Conservation (phyloP, 805 yeast species). For the Candida takata region DNA sequence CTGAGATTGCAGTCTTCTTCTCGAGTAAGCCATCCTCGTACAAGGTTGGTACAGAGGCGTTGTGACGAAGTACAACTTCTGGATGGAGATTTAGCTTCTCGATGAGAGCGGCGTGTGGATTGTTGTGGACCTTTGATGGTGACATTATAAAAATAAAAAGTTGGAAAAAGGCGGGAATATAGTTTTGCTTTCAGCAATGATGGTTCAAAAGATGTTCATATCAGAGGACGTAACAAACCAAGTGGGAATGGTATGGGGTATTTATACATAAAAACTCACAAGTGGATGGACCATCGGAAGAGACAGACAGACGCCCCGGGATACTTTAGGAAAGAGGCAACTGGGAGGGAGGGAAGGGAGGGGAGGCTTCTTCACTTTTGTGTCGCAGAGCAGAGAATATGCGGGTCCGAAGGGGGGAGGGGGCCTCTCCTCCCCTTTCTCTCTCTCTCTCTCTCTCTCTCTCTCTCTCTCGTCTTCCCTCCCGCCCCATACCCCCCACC, state of each 20-base stretch:
- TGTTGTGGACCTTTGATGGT: slow-evolving; percentile 19
- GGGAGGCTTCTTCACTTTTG: too few species aligned
- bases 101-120: slow-evolving; percentile 17
- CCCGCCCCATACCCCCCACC: too few species aligned
- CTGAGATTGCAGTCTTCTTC: slow-evolving; percentile 82
- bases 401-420: neutral
- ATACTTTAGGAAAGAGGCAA: neutral
- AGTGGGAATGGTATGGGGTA: neutral
- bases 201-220: too few species aligned
- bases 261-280: neutral
- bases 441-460: too few species aligned
- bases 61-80: slow-evolving; percentile 72
- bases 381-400: neutral
- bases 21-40: slow-evolving; percentile 94
- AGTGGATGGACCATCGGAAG: neutral
- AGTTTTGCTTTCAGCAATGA: too few species aligned
- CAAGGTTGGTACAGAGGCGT: slow-evolving; percentile 85
- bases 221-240: too few species aligned
- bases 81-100: slow-evolving; percentile 41
- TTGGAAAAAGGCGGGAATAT: neutral
- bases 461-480: too few species aligned
- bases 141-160: slow-evolving; percentile 14
- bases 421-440: too few species aligned
- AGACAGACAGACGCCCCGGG: neutral
- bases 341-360: too few species aligned